These are phyloP conservation scores for Geosmithia putterillii DNA, from an alignment of 2,329 filamentous ascomycete species.

Conservation along the genomic window DNA sequence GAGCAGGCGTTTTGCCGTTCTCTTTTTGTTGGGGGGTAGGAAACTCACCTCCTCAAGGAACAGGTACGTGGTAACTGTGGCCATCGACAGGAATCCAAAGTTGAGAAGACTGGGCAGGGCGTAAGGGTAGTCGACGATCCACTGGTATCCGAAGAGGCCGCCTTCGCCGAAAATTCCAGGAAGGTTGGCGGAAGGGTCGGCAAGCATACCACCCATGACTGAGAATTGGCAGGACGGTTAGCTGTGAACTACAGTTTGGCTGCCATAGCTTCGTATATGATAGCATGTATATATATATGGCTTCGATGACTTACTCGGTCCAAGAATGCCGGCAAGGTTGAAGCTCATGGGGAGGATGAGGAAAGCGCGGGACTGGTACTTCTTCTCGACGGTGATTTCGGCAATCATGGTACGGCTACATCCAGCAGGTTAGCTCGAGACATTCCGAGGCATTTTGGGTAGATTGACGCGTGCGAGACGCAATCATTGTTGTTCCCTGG, in stretches of 20 bases:
- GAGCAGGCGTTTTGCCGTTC: too few relatives aligned
- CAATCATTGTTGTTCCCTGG: too few relatives aligned
- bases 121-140: constrained; percentile 56
- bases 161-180: constrained; percentile 50
- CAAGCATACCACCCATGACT: constrained; percentile 54
- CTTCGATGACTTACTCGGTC: constrained; percentile 27
- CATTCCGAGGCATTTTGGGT: too few relatives aligned
- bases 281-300: too few relatives aligned
- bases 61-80: constrained; percentile 43
- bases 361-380: constrained; percentile 34
- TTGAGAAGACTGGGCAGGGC: constrained; percentile 58
- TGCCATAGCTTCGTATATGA: too few relatives aligned
- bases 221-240: neutral
- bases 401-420: constrained; percentile 32
- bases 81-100: constrained; percentile 43
- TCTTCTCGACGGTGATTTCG: constrained; percentile 34
- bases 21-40: too few relatives aligned
- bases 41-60: constrained; percentile 50
- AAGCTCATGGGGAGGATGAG: constrained; percentile 34
- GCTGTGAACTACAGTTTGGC: neutral
- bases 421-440: neutral
- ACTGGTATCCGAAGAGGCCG: constrained; percentile 45
- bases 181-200: constrained; percentile 51
- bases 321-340: constrained; percentile 31
- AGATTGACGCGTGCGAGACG: too few relatives aligned